Conservation (phyloP, 257 asterid species). For the Fraxinus anomala region DNA sequence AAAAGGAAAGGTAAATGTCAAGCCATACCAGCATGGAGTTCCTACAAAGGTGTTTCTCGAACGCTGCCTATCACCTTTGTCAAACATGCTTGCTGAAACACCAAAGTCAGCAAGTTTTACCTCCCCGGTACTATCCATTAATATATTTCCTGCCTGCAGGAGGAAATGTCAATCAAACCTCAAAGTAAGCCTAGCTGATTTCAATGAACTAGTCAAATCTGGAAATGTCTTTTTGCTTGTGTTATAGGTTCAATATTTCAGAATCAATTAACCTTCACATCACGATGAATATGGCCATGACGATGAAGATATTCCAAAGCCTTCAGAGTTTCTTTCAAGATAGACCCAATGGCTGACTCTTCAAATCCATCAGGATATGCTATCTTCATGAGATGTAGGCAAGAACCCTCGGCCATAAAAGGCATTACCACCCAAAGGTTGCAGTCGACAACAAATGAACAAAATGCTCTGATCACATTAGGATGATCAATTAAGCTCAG, state of each 20-base stretch:
- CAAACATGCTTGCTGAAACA: constrained; percentile 96
- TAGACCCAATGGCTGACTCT: constrained; percentile 83
- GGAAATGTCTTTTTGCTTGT: constrained; percentile 3
- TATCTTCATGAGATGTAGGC: constrained; percentile 94
- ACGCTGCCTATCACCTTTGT: constrained; percentile 93
- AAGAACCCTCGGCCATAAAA: constrained; percentile 97
- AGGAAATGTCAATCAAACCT: constrained; percentile 25
- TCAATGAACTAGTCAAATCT: constrained; percentile 20
- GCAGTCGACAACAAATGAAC: constrained; percentile 91
- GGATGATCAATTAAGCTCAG: constrained; percentile 95
- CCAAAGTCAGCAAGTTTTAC: constrained; percentile 98
- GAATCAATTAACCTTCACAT: constrained; percentile 68
- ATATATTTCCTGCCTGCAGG: constrained; percentile 91
- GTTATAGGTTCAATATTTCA: constrained; percentile 19
- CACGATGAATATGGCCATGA: constrained; percentile 97
- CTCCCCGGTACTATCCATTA: constrained; percentile 80
- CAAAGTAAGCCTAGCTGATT: constrained; percentile 14
- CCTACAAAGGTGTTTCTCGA: constrained; percentile 98
- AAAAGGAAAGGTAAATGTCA: constrained; percentile 23
- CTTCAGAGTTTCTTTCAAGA: constrained; percentile 92
- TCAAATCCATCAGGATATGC: constrained; percentile 98
- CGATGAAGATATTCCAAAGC: constrained; percentile 93
- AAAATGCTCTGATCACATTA: constrained; percentile 79
- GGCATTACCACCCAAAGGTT: constrained; percentile 99
- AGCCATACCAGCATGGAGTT: constrained; percentile 94